Base-by-base conservation (phyloP, 805 yeast species). In the Jamesozyma spencerorum region DNA sequence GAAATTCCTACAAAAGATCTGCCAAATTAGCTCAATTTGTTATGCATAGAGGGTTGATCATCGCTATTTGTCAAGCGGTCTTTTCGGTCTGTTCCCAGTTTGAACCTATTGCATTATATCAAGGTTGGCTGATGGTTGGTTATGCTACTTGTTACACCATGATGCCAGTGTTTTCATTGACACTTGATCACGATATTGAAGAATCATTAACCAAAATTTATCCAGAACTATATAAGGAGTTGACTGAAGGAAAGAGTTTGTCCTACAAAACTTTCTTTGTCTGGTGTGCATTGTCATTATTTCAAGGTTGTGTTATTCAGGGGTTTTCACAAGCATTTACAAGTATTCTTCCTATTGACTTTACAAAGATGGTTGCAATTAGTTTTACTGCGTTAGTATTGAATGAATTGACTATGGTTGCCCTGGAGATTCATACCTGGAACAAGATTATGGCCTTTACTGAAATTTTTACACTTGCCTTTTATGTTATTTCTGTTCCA, bases 111-210 rank as follows among this genome's bases (percentile, higher is more conserved):
- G 97, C 97, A 0, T 68, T 92, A 40, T 86, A 84, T 57, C 90
- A 92, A 59, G 99, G 99, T 2, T 90, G 94, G 81, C 70, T 92
- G 36, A 87, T 92, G 97, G 98, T 92, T 34, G 99, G 98, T 2
- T 92, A 92, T 63, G 94, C 97, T 2, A 92, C 99, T 0, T 73
- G 86, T 40, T 92, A 92, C 62, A 92, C 99, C 0, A 92, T 92
- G 99, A 87, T 90, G 42, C 99, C 99, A 0, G 97, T 92, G 2
- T 92, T 92, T 54, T 85, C 96, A 0, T 65, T 92, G 49, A 95
- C 94, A 0, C 71, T 86, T 36, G 97, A 92, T 58, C 77, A 80
- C 41, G 99, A 92, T 59, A 88, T 92, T 36, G 87, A 80, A 52
- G 96, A 87, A 57, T 81, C 79, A 39, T 73, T 92, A 47, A 94